phyloP scores from a whole-genome alignment of 176 grass and related monocot species.

The Thalia dealbata region DNA sequence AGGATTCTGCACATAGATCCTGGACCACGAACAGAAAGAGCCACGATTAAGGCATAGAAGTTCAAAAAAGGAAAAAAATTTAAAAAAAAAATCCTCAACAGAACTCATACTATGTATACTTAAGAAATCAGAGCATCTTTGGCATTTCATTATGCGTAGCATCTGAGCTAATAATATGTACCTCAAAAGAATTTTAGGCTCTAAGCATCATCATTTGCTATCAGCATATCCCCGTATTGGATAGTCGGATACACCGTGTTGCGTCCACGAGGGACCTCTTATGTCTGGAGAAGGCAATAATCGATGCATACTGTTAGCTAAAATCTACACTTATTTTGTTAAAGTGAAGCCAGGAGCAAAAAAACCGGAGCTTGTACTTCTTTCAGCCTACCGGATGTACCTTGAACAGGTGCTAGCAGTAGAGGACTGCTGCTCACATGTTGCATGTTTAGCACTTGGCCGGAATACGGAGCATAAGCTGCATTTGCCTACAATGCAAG shows the following conservation, averaged over 20 bases:
- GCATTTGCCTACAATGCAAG: conserved; percentile 6
- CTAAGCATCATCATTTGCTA: neutral
- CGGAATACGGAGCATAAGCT: conserved; percentile 1
- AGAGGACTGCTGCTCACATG: conserved; percentile 1
- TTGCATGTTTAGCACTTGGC: neutral
- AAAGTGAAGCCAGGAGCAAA: neutral
- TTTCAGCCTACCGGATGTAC: neutral
- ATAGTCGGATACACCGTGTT: neutral
- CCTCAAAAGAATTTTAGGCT: neutral
- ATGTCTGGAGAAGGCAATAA: neutral
- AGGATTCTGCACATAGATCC: too few species aligned
- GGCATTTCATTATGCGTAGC: too few species aligned
- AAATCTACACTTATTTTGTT: neutral
- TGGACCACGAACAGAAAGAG: too few species aligned
- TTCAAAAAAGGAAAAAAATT: too few species aligned
- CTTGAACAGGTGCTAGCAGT: neutral
- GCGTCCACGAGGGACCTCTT: neutral
- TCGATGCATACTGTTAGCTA: neutral
- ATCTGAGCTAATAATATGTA: too few species aligned
- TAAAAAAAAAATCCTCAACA: too few species aligned
- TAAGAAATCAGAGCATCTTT: too few species aligned
- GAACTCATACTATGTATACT: too few species aligned
- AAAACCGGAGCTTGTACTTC: neutral
- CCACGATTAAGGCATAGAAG: too few species aligned
- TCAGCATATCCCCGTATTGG: neutral